Base-by-base conservation (phyloP, 164 flowering plant species). In the Tinospora cordifolia region DNA sequence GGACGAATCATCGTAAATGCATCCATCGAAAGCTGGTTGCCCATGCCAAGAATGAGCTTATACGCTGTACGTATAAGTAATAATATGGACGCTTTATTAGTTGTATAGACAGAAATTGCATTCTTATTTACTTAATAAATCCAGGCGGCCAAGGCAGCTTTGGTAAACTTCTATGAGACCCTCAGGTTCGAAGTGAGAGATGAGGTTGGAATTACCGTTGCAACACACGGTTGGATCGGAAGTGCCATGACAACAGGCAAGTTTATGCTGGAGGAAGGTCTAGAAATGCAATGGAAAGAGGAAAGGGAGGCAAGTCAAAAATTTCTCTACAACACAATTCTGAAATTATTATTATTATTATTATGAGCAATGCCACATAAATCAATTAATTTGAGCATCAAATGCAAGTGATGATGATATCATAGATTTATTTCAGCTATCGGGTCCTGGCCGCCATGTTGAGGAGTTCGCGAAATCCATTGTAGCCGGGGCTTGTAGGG, bases 191-290 rank as follows among this genome's bases (percentile, higher is more conserved):
- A 93, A 83, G 71, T 90, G 75, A 79, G 71, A 68, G 89, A 87
- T 22, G 92, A 90, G 13, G 87, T 93, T 24, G 97, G 97, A 40
- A 81, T 91, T 69, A 91, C 98, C 1, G 74, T 93, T 12, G 96
- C 98, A 58, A 86, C 98, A 21, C 97, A 91, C 77, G 98, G 98
- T 60, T 88, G 94, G 92, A 83, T 90, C 30, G 96, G 97, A 54
- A 84, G 90, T 41, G 98, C 91, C 65, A 85, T 91, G 86, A 78
- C 81, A 15, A 69, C 90, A 63, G 96, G 97, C 49, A 93, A 83
- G 75, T 81, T 90, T 78, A 83, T 84, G 90, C 65, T 86, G 14
- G 96, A 91, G 73, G 93, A 91, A 17, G 90, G 96, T 19, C 81
- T 91, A 49, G 97, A 91, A 68, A 88, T 87, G 93, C 96, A 90